Evolutionary conservation across 2,329 filamentous ascomycete species (phyloP).

Genomic region (Aspergillus sp.): DNA sequence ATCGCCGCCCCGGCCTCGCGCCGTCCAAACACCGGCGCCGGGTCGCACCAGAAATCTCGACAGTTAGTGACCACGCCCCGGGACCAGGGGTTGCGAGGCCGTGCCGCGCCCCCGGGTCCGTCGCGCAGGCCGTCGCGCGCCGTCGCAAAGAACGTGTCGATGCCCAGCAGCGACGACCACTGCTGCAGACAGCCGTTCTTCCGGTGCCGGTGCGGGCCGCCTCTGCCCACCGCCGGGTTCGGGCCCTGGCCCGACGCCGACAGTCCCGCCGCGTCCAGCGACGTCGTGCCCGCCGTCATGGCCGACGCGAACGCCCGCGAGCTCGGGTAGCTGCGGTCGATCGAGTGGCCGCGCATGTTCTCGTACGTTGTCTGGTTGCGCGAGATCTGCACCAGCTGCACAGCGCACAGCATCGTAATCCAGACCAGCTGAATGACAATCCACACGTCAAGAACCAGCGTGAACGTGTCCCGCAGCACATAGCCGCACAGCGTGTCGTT

Average conservation of each 20-base stretch:
- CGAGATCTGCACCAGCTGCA: conserved; percentile 89
- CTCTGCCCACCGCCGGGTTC: conserved; percentile 52
- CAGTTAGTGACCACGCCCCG: conserved; percentile 84
- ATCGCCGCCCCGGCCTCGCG: conserved; percentile 72
- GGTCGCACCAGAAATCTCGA: conserved; percentile 94
- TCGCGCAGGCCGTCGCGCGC: conserved; percentile 69
- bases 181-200: conserved; percentile 67
- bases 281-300: conserved; percentile 68
- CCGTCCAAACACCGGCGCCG: conserved; percentile 74
- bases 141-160: conserved; percentile 92
- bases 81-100: conserved; percentile 78
- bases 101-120: conserved; percentile 44
- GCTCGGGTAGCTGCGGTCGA: conserved; percentile 53
- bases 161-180: conserved; percentile 80
- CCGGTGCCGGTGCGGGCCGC: conserved; percentile 48
- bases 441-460: conserved; percentile 78
- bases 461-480: conserved; percentile 79
- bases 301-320: conserved; percentile 61
- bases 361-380: conserved; percentile 95
- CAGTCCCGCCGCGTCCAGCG: conserved; percentile 67
- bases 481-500: conserved; percentile 72
- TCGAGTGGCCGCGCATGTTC: conserved; percentile 81
- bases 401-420: conserved; percentile 95
- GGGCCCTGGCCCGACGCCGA: conserved; percentile 65
- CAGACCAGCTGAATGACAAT: conserved; percentile 80